These are phyloP conservation scores for Huiozyma sinensis DNA, from an alignment of 805 yeast genomes.

Conservation along the genomic window DNA sequence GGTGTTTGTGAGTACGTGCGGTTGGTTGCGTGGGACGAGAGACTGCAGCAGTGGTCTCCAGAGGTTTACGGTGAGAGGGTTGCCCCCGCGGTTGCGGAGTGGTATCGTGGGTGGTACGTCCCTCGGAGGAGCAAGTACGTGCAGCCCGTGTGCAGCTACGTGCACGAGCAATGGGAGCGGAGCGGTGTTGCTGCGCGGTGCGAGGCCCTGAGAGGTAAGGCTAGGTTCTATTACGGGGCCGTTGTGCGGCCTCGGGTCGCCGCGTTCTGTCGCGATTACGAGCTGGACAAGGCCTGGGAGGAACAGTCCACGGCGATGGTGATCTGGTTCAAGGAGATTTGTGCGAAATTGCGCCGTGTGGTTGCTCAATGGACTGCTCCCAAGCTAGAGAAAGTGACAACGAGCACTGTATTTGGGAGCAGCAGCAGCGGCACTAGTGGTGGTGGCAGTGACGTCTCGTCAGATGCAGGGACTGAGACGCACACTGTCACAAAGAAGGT, in stretches of 20 bases:
- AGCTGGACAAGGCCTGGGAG: no score
- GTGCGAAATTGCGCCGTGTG: no score
- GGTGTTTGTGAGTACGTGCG: background rate
- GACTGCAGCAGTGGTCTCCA: background rate
- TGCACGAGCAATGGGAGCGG: background rate
- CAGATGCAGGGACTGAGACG: background rate
- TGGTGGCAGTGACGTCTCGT: constrained; percentile 5
- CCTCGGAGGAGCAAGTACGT: background rate
- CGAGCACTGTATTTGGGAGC: no score
- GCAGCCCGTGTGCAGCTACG: no score
- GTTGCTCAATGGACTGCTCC: no score
- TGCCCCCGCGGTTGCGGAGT: background rate
- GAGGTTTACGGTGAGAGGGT: background rate
- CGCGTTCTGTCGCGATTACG: background rate
- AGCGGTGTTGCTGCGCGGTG: background rate
- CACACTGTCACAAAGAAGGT: background rate
- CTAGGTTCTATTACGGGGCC: constrained; percentile 7
- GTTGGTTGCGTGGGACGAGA: background rate
- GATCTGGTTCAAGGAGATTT: no score
- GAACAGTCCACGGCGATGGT: no score
- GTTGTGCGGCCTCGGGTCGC: constrained; percentile 6
- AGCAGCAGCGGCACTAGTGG: background rate
- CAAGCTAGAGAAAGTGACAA: no score
- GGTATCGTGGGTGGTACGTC: background rate
- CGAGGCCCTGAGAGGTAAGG: background rate